phyloP scores from a whole-genome alignment of 805 yeast species.

The Saccharomycopsis capsularis region DNA sequence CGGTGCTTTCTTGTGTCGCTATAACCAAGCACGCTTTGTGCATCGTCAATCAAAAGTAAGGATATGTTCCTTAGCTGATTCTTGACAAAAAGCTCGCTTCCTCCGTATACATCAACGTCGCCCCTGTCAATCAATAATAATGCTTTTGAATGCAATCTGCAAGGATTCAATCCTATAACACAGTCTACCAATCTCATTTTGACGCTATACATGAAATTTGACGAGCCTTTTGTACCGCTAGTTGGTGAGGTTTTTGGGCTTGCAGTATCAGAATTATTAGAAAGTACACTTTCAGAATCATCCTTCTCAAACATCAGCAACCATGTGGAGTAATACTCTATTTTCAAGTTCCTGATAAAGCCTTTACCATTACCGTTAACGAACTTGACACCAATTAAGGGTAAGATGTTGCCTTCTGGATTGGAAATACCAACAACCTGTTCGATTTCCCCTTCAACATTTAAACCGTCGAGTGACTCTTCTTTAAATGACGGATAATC shows the following conservation, averaged over 20 bases:
- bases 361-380: constrained; percentile 35
- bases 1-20: constrained; percentile 12
- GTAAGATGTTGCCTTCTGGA: constrained; percentile 31
- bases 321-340: constrained; percentile 61
- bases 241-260: not conserved
- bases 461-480: constrained; percentile 9
- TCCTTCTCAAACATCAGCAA: constrained; percentile 34
- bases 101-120: constrained; percentile 38
- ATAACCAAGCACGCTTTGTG: constrained; percentile 29
- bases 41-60: constrained; percentile 61
- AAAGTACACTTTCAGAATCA: constrained; percentile 6
- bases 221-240: not conserved
- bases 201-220: too few relatives aligned
- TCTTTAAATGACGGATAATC: not conserved
- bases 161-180: constrained; percentile 58
- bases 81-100: constrained; percentile 32
- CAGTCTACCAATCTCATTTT: constrained; percentile 40
- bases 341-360: constrained; percentile 38
- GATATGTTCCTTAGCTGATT: constrained; percentile 44
- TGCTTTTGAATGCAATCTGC: constrained; percentile 48
- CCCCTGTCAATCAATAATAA: constrained; percentile 48
- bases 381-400: constrained; percentile 36
- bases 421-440: constrained; percentile 30
- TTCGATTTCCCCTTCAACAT: constrained; percentile 25
- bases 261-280: constrained; percentile 15